Evolutionary conservation across 768 basidiomycete genomes (phyloP).

Genomic region (Mycena latifolia): DNA sequence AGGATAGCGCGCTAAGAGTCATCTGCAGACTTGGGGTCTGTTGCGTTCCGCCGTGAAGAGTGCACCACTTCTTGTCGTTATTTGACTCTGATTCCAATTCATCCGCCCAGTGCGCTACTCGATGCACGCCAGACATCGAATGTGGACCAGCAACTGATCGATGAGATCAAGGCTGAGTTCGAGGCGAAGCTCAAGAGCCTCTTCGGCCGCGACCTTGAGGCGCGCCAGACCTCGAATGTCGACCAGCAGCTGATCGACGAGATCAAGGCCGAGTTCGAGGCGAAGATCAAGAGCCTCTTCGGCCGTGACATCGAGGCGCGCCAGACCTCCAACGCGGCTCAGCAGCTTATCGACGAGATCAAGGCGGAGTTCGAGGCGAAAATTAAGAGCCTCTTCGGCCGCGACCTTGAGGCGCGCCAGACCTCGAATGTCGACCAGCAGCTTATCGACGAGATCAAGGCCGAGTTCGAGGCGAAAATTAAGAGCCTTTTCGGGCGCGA

Average conservation of each 20-base stretch:
- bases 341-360: conserved; percentile 2
- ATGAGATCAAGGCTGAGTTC: background rate
- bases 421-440: too few species aligned
- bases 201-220: background rate
- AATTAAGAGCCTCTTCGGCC: background rate
- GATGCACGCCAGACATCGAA: conserved; percentile 13
- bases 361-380: background rate
- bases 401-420: background rate
- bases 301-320: background rate
- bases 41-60: conserved; percentile 6
- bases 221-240: conserved; percentile 12
- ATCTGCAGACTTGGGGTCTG: background rate
- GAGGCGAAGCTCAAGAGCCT: background rate
- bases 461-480: background rate
- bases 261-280: background rate
- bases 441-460: too few species aligned
- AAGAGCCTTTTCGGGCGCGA: conserved; percentile 1
- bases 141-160: conserved; percentile 1
- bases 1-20: background rate
- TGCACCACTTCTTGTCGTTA: background rate
- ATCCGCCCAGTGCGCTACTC: too few species aligned
- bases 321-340: conserved; percentile 1
- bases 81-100: background rate
- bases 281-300: background rate
- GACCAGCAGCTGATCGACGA: background rate